phyloP scores from a whole-genome alignment of 176 grass and related monocot genomes.

The Microstegium vimineum region DNA sequence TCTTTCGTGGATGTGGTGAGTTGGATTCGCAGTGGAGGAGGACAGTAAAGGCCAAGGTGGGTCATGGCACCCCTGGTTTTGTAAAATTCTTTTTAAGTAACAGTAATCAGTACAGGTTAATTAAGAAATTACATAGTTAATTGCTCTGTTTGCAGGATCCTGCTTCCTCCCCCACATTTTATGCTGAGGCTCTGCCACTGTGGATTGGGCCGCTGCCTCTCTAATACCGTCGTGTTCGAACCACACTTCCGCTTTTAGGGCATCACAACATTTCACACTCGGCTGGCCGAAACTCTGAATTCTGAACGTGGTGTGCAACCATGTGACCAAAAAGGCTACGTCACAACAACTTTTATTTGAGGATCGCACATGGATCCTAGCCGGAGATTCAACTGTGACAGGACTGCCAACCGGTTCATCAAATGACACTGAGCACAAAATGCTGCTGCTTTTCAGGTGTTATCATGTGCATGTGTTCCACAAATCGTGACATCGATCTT shows the following conservation, averaged over 20 bases:
- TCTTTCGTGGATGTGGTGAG: no score
- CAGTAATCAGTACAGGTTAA: no score
- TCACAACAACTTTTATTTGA: background rate
- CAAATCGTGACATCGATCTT: background rate
- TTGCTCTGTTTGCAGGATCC: no score
- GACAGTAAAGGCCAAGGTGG: no score
- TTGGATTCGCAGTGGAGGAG: no score
- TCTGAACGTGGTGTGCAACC: background rate
- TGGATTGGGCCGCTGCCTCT: background rate
- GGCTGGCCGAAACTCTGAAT: background rate
- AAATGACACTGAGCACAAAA: conserved; percentile 23
- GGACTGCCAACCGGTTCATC: background rate
- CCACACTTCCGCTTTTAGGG: background rate
- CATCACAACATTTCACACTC: conserved; percentile 14
- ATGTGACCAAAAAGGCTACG: background rate
- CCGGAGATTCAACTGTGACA: conserved; percentile 30
- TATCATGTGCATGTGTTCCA: conserved; percentile 28
- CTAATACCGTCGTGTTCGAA: background rate
- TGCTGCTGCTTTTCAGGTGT: conserved; percentile 25
- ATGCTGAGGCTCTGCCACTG: background rate
- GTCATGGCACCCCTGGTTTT: no score
- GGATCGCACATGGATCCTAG: conserved; percentile 26
- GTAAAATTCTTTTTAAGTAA: no score
- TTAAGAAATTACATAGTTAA: no score
- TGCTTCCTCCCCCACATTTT: no score